Evolutionary conservation across 2,329 filamentous ascomycete genomes (phyloP).

Genomic region (Byssochlamys sp.): DNA sequence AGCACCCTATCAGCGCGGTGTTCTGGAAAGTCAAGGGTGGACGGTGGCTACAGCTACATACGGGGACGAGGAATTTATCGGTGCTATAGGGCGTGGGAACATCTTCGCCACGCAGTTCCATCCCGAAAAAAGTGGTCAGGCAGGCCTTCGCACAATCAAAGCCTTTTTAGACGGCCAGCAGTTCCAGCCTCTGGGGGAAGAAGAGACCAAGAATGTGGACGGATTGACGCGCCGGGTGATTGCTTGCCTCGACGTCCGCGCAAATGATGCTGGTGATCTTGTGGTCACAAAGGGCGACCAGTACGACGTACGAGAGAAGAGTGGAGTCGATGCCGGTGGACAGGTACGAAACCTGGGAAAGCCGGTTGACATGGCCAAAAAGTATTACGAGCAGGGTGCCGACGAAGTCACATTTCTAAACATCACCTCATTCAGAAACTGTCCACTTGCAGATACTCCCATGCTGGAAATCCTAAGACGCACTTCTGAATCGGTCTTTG

Average conservation of each 20-base stretch:
- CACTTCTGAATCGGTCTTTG: slow-evolving; percentile 85
- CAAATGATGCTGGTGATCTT: slow-evolving; percentile 87
- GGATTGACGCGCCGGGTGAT: slow-evolving; percentile 89
- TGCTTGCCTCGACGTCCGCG: slow-evolving; percentile 87
- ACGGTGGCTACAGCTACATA: slow-evolving; percentile 83
- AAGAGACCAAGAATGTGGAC: slow-evolving; percentile 33
- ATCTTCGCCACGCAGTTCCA: slow-evolving; percentile 92
- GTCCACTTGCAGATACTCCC: slow-evolving; percentile 78
- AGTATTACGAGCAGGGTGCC: slow-evolving; percentile 91
- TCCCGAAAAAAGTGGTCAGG: slow-evolving; percentile 89
- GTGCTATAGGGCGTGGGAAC: slow-evolving; percentile 76
- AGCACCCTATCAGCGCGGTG: slow-evolving; percentile 61
- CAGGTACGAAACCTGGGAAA: slow-evolving; percentile 88
- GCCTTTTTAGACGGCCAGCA: slow-evolving; percentile 72
- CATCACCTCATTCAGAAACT: slow-evolving; percentile 95
- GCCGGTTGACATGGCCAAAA: slow-evolving; percentile 84
- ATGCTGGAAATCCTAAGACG: slow-evolving; percentile 89
- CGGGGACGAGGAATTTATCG: slow-evolving; percentile 79
- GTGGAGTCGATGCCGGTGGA: slow-evolving; percentile 44
- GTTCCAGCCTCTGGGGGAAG: slow-evolving; percentile 42
- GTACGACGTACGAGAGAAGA: slow-evolving; percentile 93
- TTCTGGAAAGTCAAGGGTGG: slow-evolving; percentile 76
- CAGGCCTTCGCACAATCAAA: slow-evolving; percentile 71
- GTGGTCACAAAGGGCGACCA: slow-evolving; percentile 98
- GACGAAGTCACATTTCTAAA: slow-evolving; percentile 97